Conservation (phyloP, 2,329 filamentous ascomycete species). For the Colletotrichum orchidophilum region DNA sequence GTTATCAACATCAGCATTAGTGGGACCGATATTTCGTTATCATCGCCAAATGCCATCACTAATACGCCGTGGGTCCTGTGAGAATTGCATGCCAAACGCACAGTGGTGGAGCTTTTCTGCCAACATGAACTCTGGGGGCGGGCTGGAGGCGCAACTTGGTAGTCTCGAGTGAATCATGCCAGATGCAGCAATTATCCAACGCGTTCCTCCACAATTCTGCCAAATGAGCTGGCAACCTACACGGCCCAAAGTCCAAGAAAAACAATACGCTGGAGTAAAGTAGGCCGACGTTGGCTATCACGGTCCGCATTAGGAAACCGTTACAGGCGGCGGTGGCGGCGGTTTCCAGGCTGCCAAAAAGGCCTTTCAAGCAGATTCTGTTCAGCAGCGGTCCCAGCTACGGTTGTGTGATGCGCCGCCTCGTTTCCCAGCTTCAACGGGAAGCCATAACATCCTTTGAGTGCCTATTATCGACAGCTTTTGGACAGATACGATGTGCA, state of each 20-base stretch:
- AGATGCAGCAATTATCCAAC: background rate
- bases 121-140: slow-evolving; percentile 7
- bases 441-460: background rate
- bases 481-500: background rate
- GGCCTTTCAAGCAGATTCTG: background rate
- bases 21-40: slow-evolving; percentile 29
- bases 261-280: too few species aligned
- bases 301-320: background rate
- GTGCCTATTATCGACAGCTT: background rate
- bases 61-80: slow-evolving; percentile 25
- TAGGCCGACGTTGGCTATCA: background rate
- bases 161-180: background rate
- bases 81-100: slow-evolving; percentile 29
- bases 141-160: background rate
- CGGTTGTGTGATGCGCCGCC: background rate
- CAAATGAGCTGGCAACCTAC: background rate
- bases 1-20: slow-evolving; percentile 1
- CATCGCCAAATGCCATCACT: slow-evolving; percentile 30
- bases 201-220: background rate
- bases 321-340: background rate
- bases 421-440: background rate
- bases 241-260: background rate
- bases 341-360: background rate
- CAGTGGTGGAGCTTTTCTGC: slow-evolving; percentile 10
- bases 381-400: background rate